Percentiles rank a stretch among this genome's conserved stretches.
Evolutionary conservation across 352 stramenopile genomes (phyloP).

Genomic region (Vaucheria bursata): DNA sequence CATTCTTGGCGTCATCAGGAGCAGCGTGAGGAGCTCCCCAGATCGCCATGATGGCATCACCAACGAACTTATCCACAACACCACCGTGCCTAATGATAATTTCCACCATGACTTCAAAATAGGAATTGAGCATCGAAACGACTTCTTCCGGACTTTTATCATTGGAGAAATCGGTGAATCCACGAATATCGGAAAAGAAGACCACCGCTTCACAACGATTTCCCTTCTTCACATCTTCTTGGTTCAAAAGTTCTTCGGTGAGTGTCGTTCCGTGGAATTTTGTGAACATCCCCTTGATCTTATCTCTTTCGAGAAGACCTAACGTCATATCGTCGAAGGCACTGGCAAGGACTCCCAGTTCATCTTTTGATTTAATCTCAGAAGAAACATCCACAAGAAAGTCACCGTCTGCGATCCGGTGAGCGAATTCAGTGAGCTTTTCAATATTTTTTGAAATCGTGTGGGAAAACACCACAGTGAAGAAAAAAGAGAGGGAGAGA

Average conservation of each 20-base stretch:
- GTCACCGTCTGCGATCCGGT: background rate
- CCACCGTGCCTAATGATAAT: background rate
- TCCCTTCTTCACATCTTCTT: background rate
- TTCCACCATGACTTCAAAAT: background rate
- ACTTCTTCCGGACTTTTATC: background rate
- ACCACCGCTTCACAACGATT: background rate
- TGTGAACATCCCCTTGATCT: constrained; percentile 5
- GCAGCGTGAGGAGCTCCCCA: background rate
- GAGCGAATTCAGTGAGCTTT: background rate
- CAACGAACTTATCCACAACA: background rate
- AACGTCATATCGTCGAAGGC: background rate
- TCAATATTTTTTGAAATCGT: background rate
- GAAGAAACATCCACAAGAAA: background rate
- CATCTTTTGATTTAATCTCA: background rate
- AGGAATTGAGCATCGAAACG: background rate
- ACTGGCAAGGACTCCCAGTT: background rate
- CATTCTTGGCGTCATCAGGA: background rate
- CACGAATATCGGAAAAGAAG: background rate
- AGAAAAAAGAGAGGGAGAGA: background rate
- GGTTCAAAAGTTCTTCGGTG: background rate
- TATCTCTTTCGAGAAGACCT: background rate
- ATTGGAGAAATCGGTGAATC: background rate
- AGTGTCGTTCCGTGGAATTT: background rate
- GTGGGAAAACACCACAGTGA: background rate
- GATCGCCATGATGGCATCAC: background rate